A percentile compares a stretch with the other conserved stretches of the same genome.
Conservation (phyloP, 2,329 filamentous ascomycete genomes). For the Pestalotiopsis sp. region DNA sequence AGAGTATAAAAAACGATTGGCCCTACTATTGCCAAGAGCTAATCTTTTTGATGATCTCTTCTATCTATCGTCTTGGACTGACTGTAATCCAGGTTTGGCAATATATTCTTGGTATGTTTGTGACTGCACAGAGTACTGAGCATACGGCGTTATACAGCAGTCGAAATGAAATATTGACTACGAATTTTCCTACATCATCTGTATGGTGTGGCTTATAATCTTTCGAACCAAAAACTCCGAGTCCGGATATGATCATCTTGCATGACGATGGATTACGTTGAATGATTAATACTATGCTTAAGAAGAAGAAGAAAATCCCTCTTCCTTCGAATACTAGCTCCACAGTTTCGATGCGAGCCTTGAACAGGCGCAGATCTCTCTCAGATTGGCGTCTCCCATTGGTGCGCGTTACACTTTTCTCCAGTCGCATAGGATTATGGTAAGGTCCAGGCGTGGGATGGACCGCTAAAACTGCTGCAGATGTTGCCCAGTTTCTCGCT, state of each 20-base stretch:
- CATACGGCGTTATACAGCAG: no score
- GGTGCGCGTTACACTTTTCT: neutral
- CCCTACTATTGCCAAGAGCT: no score
- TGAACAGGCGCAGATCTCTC: neutral
- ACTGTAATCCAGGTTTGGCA: no score
- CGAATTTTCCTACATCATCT: neutral
- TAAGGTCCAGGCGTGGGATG: neutral
- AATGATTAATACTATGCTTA: neutral
- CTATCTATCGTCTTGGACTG: no score
- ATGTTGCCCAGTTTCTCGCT: neutral
- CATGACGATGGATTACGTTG: neutral
- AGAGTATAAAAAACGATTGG: no score
- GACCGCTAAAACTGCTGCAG: neutral
- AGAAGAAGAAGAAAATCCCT: neutral
- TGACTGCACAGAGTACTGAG: no score
- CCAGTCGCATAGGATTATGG: neutral
- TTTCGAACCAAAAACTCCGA: neutral
- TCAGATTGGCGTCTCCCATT: neutral
- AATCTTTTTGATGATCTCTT: no score
- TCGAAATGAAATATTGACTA: no score
- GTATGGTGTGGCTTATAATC: neutral
- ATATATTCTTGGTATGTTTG: no score
- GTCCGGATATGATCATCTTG: neutral
- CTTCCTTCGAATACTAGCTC: neutral
- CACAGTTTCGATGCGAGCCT: neutral